A percentile compares a stretch with the other conserved stretches of the same genome.
phyloP scores from a whole-genome alignment of 805 yeast genomes.

The Candida dajiaensis region DNA sequence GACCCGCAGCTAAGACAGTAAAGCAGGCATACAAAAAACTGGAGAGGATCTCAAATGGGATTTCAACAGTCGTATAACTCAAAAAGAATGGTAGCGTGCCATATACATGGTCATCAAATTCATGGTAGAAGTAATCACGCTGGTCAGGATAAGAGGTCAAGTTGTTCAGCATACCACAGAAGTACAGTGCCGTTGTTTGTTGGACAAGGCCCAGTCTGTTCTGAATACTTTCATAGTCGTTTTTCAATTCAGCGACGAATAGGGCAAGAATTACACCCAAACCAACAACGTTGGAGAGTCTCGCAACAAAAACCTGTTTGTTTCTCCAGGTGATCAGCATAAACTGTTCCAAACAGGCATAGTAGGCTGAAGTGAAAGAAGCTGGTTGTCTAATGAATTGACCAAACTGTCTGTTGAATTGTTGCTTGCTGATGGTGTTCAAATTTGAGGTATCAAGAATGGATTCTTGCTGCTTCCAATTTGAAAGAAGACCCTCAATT shows the following conservation, averaged over 20 bases:
- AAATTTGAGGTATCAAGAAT: not conserved
- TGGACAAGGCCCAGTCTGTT: constrained; percentile 75
- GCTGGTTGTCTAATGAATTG: constrained; percentile 15
- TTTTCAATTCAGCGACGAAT: constrained; percentile 55
- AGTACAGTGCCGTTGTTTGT: constrained; percentile 65
- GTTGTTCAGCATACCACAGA: constrained; percentile 77
- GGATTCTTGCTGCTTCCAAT: constrained; percentile 11
- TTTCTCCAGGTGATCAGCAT: constrained; percentile 33
- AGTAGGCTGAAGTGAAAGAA: constrained; percentile 14
- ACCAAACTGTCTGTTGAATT: constrained; percentile 11
- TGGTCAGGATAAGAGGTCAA: constrained; percentile 71
- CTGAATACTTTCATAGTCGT: constrained; percentile 44
- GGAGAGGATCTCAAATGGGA: constrained; percentile 62
- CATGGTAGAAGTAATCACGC: constrained; percentile 73
- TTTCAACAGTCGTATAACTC: constrained; percentile 53
- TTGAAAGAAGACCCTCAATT: constrained; percentile 8
- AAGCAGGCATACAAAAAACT: constrained; percentile 54
- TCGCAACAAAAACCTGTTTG: constrained; percentile 53
- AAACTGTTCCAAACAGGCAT: constrained; percentile 18
- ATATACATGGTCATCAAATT: constrained; percentile 68
- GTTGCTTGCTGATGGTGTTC: constrained; percentile 5
- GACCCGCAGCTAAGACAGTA: constrained; percentile 64
- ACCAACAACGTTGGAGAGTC: constrained; percentile 62
- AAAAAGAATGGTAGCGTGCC: constrained; percentile 60
- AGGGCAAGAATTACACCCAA: constrained; percentile 64